Conservation (phyloP, 805 yeast genomes). For the Candida ulmi region DNA sequence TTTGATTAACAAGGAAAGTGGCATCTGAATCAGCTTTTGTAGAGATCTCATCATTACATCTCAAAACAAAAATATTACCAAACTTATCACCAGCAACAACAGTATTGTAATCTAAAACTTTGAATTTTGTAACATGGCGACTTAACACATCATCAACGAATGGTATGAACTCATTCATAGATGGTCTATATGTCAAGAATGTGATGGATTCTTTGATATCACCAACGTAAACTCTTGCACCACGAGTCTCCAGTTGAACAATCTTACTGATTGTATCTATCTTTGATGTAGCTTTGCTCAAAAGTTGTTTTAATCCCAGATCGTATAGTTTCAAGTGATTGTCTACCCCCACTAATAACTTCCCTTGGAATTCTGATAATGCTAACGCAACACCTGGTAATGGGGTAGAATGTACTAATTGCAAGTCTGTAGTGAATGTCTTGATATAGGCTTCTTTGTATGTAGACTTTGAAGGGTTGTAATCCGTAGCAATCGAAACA, state of each 20-base stretch:
- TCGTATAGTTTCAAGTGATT: conserved; percentile 55
- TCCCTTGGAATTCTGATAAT: conserved; percentile 51
- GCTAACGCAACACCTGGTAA: conserved; percentile 44
- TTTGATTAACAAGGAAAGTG: conserved; percentile 29
- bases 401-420: conserved; percentile 54
- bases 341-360: conserved; percentile 53
- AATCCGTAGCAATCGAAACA: conserved; percentile 33
- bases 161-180: conserved; percentile 46
- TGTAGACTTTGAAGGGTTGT: conserved; percentile 10
- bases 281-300: conserved; percentile 53
- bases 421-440: conserved; percentile 33
- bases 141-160: conserved; percentile 66
- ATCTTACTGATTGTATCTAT: conserved; percentile 44
- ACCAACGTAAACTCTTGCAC: conserved; percentile 58
- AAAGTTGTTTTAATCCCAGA: conserved; percentile 72
- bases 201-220: conserved; percentile 68
- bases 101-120: conserved; percentile 67
- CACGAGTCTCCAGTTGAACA: conserved; percentile 47
- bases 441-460: conserved; percentile 16
- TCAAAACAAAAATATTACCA: conserved; percentile 69
- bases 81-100: conserved; percentile 82
- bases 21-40: conserved; percentile 42
- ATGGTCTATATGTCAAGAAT: conserved; percentile 45
- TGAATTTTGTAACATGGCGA: conserved; percentile 58
- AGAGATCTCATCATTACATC: conserved; percentile 50